A percentile compares a stretch with the other conserved stretches of the same genome.
Conservation (phyloP, 371 early-diverging fungal species). For the Apophysomyces ossiformis region DNA sequence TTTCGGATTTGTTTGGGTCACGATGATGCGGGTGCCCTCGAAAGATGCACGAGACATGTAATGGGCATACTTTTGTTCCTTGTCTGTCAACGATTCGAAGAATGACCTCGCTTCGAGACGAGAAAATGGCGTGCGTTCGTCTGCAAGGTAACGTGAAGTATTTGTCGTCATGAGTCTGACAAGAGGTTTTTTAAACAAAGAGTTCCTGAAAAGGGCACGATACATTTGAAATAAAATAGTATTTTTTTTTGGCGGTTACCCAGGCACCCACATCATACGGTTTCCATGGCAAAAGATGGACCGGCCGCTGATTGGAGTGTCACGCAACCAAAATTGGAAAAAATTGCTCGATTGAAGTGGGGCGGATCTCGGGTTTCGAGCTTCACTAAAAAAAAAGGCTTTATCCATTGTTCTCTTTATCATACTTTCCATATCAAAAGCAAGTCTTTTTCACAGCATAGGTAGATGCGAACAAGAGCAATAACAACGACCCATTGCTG, state of each 20-base stretch:
- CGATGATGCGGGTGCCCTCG: slow-evolving; percentile 57
- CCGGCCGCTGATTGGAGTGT: too few species aligned
- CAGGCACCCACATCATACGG: slow-evolving; percentile 1
- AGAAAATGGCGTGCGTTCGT: slow-evolving; percentile 52
- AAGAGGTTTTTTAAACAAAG: background rate
- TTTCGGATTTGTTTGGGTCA: slow-evolving; percentile 48
- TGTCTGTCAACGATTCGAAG: slow-evolving; percentile 53
- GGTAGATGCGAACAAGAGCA: too few species aligned
- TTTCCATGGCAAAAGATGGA: too few species aligned
- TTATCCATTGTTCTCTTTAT: too few species aligned
- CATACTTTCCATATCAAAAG: too few species aligned
- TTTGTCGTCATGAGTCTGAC: slow-evolving; percentile 19
- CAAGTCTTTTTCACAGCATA: too few species aligned
- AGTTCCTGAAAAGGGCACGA: background rate
- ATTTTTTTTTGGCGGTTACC: slow-evolving; percentile 3
- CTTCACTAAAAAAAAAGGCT: too few species aligned
- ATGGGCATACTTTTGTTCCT: slow-evolving; percentile 66
- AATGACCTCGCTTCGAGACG: slow-evolving; percentile 56
- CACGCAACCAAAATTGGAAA: too few species aligned
- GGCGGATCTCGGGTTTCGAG: background rate
- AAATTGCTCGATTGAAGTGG: background rate
- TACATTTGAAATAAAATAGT: background rate
- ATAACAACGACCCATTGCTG: too few species aligned
- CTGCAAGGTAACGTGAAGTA: slow-evolving; percentile 47
- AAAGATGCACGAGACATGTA: slow-evolving; percentile 63